Evolutionary conservation across 2,329 filamentous ascomycete species (phyloP).

Genomic region (Paecilomyces fulvus): DNA sequence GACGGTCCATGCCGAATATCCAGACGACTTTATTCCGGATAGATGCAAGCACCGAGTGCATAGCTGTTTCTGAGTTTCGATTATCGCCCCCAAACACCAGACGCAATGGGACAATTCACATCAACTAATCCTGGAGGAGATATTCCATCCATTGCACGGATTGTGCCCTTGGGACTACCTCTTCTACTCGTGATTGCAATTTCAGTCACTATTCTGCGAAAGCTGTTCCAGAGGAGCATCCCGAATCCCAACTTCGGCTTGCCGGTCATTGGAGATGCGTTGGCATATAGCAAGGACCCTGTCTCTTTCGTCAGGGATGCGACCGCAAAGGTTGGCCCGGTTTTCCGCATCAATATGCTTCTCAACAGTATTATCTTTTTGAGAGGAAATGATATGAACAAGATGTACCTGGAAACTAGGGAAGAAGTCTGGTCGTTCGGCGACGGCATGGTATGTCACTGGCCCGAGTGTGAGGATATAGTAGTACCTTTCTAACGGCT

Average conservation of each 20-base stretch:
- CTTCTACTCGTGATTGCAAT: not conserved
- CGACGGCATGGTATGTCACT: slow-evolving; percentile 6
- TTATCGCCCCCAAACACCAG: not conserved
- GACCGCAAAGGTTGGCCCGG: slow-evolving; percentile 5
- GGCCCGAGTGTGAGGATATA: not conserved
- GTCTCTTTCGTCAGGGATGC: slow-evolving; percentile 4
- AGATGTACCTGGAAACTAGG: slow-evolving; percentile 6
- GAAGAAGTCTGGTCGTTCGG: slow-evolving; percentile 12
- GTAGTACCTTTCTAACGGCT: not conserved
- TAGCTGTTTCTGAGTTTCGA: not conserved
- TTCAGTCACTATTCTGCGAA: not conserved
- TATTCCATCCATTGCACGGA: not conserved
- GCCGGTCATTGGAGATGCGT: slow-evolving; percentile 7
- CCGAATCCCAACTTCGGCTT: slow-evolving; percentile 5
- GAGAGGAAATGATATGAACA: slow-evolving; percentile 7
- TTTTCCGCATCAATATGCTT: slow-evolving; percentile 8
- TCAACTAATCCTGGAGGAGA: not conserved
- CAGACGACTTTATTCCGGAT: not conserved
- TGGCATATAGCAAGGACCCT: slow-evolving; percentile 8
- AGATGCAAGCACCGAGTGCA: not conserved
- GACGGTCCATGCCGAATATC: not conserved
- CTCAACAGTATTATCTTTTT: slow-evolving; percentile 7
- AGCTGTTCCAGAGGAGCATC: not conserved
- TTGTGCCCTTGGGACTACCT: not conserved
- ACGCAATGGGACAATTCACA: not conserved